Evolutionary conservation across 305 asterid species (phyloP).

Genomic region (Fraxinus xanthoxyloides): DNA sequence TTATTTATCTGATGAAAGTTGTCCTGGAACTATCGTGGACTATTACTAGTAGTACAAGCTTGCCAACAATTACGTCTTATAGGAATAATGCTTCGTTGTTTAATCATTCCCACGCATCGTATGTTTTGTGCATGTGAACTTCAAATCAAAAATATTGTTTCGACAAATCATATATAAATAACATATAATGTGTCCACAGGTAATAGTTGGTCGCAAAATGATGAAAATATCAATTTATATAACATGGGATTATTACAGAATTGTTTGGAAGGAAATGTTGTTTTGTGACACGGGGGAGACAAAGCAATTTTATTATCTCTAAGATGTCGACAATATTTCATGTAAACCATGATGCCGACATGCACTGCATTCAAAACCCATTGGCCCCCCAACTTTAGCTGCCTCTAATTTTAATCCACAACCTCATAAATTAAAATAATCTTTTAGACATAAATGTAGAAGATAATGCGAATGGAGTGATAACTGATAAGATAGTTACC

Average conservation of each 20-base stretch:
- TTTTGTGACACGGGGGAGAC: conserved; percentile 22
- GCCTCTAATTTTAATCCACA: background rate
- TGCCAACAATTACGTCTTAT: background rate
- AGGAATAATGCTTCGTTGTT: conserved; percentile 17
- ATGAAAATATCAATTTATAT: background rate
- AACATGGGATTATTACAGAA: conserved; percentile 3
- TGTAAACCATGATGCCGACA: conserved; percentile 18
- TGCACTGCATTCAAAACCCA: conserved; percentile 10
- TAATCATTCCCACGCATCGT: background rate
- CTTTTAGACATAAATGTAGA: background rate
- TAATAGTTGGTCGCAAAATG: background rate
- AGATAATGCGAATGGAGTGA: background rate
- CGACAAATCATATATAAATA: background rate
- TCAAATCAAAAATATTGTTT: background rate
- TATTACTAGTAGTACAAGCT: conserved; percentile 34
- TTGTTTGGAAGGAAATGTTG: conserved; percentile 22
- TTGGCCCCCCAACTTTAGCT: conserved; percentile 15
- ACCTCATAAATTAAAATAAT: conserved; percentile 1
- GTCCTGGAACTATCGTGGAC: conserved; percentile 62
- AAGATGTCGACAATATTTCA: conserved; percentile 25
- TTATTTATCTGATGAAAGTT: conserved; percentile 46
- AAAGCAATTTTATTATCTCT: background rate
- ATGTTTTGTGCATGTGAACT: background rate
- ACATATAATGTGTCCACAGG: background rate
- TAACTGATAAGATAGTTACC: background rate